Percentiles rank a stretch among this genome's conserved stretches.
Conservation (phyloP, 2,329 filamentous ascomycete species). For the Alternaria sp. region DNA sequence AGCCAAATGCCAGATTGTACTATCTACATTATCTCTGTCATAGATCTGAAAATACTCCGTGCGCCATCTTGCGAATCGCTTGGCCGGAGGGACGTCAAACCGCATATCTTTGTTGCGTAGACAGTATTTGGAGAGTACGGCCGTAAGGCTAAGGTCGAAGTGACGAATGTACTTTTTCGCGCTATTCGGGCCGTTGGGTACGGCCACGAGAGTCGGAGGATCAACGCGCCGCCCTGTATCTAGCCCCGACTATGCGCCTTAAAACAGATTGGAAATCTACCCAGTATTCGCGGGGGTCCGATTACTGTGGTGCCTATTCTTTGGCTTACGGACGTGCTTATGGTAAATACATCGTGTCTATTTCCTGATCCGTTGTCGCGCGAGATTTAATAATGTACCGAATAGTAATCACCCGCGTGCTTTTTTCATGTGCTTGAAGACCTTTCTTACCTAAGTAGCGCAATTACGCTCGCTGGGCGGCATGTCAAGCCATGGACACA, state of each 20-base stretch:
- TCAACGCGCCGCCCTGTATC: neutral
- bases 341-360: no score
- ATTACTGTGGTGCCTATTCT: no score
- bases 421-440: no score
- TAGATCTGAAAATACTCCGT: neutral
- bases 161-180: neutral
- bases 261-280: neutral
- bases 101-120: neutral
- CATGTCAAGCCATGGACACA: no score
- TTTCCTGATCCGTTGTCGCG: no score
- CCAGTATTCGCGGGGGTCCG: no score
- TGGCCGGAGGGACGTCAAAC: slow-evolving; percentile 2
- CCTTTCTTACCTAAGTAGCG: no score
- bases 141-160: neutral
- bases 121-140: neutral
- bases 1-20: neutral
- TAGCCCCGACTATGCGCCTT: neutral
- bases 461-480: no score
- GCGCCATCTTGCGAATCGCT: neutral
- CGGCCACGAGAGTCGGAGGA: neutral
- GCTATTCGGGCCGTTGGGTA: neutral
- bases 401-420: no score
- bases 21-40: neutral
- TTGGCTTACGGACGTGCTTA: no score
- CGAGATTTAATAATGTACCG: no score